Conservation (phyloP, 139 green algal genomes). For the Chlamydomonas asymmetrica region DNA sequence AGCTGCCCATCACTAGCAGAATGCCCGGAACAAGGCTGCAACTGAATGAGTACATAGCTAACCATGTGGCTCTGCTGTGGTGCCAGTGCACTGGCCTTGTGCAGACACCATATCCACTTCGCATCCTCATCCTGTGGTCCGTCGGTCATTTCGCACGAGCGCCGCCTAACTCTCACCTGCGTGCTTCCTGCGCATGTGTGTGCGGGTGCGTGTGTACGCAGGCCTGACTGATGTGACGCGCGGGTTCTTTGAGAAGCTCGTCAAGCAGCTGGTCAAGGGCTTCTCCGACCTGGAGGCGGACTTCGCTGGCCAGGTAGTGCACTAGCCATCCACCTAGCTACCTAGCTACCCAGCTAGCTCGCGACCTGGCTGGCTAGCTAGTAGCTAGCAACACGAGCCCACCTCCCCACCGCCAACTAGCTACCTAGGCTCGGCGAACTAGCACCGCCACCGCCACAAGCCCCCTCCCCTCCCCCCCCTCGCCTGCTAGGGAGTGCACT, state of each 20-base stretch:
- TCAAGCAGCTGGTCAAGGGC: conserved; percentile 81
- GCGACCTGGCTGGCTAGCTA: background rate
- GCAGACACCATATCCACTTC: no score
- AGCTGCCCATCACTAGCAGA: no score
- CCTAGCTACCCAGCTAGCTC: background rate
- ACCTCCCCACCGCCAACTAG: background rate
- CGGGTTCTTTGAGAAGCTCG: conserved; percentile 88
- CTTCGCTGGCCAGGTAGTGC: conserved; percentile 31
- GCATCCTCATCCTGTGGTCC: no score
- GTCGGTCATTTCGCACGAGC: no score
- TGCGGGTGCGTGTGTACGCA: no score
- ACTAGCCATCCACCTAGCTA: no score
- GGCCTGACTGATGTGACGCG: conserved; percentile 87
- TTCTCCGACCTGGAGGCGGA: conserved; percentile 65
- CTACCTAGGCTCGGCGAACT: background rate
- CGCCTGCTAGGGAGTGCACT: background rate
- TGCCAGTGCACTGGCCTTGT: no score
- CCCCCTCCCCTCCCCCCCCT: background rate
- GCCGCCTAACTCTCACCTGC: no score
- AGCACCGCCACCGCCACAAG: background rate
- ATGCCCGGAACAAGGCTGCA: no score
- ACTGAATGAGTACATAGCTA: no score
- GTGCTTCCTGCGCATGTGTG: no score
- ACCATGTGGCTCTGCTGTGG: no score
- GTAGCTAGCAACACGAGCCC: background rate